Conservation (phyloP, 139 green algal genomes). For the Closterium sp. region DNA sequence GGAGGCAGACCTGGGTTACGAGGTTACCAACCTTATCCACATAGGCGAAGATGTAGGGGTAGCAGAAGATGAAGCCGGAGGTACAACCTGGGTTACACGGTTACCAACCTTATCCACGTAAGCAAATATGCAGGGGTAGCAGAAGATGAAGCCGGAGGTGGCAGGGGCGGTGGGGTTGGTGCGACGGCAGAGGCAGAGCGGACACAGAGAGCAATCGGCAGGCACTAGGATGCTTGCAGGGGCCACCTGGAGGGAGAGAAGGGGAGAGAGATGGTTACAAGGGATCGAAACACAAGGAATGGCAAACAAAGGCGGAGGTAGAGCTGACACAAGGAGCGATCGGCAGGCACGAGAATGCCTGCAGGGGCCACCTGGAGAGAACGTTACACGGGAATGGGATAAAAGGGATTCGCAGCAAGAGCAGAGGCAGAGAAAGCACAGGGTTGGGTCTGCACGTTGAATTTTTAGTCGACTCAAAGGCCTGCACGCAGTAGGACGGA, state of each 20-base stretch:
- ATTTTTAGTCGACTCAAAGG: constrained; percentile 74
- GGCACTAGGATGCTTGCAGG: constrained; percentile 68
- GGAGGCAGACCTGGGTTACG: constrained; percentile 30
- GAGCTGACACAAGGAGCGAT: no score
- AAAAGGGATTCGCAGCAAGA: no score
- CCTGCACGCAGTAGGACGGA: constrained; percentile 67
- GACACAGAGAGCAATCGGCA: constrained; percentile 65
- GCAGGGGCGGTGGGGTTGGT: constrained; percentile 76
- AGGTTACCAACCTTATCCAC: no score
- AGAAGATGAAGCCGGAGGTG: constrained; percentile 85
- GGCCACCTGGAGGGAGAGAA: constrained; percentile 68
- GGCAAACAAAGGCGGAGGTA: no score
- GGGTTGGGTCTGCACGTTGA: constrained; percentile 72
- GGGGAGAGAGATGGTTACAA: constrained; percentile 35
- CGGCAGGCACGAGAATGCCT: no score
- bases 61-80: no score
- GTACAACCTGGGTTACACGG: no score
- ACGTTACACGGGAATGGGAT: constrained; percentile 81
- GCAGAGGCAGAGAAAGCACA: constrained; percentile 77
- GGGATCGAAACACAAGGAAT: background rate
- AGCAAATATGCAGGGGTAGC: constrained; percentile 91
- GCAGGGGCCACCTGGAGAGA: no score
- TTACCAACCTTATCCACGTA: no score
- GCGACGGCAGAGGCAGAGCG: constrained; percentile 69
- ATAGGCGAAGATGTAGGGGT: no score